Evolutionary conservation across 371 early-diverging fungal species (phyloP).

Genomic region (Lichtheimia ramosa): DNA sequence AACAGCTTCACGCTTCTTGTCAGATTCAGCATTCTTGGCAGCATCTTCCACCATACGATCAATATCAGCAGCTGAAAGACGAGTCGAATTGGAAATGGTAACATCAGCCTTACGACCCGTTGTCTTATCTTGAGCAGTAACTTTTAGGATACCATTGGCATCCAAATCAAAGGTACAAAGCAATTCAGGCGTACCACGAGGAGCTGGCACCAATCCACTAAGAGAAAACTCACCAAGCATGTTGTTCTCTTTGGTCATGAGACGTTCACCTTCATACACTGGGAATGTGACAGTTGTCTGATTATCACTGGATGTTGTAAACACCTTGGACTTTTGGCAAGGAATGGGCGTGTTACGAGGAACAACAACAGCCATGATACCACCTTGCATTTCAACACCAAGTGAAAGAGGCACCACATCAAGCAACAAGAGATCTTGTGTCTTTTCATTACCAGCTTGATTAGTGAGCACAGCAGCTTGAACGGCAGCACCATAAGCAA

Average conservation of each 20-base stretch:
- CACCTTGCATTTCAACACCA: constrained; percentile 95
- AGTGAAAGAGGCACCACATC: constrained; percentile 92
- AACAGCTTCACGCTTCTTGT: constrained; percentile 77
- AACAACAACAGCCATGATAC: constrained; percentile 76
- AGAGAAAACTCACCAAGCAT: constrained; percentile 91
- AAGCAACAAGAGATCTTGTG: constrained; percentile 76
- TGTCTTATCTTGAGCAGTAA: constrained; percentile 90
- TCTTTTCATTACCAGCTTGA: constrained; percentile 60
- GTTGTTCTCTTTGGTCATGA: constrained; percentile 92
- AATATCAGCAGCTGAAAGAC: constrained; percentile 88
- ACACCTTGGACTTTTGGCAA: constrained; percentile 86
- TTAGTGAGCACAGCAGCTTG: constrained; percentile 86
- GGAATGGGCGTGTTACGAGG: constrained; percentile 92
- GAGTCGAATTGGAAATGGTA: constrained; percentile 91
- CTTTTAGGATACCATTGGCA: constrained; percentile 94
- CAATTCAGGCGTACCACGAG: constrained; percentile 90
- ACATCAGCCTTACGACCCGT: constrained; percentile 88
- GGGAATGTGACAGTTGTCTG: constrained; percentile 92
- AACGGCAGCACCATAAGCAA: constrained; percentile 96
- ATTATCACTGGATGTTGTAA: constrained; percentile 94
- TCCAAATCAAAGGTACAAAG: constrained; percentile 94
- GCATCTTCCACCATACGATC: constrained; percentile 91
- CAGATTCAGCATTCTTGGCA: constrained; percentile 85
- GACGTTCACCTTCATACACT: constrained; percentile 93
- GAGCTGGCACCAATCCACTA: constrained; percentile 84